phyloP scores from a whole-genome alignment of 768 basidiomycete species.

The Amanita fuliginea region DNA sequence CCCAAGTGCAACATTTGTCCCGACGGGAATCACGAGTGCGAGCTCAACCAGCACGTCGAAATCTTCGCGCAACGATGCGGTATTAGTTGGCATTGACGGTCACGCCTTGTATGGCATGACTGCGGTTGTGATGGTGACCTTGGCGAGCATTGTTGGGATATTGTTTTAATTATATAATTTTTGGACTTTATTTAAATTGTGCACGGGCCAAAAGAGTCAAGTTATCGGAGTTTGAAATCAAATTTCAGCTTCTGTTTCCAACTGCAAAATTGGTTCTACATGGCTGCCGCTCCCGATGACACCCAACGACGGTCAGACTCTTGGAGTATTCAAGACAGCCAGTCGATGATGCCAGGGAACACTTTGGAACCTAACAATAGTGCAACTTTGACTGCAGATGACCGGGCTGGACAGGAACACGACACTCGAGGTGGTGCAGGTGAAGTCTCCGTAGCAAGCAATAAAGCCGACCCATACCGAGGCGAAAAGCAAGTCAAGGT shows the following conservation, averaged over 20 bases:
- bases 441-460: constrained; percentile 27
- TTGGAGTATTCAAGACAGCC: constrained; percentile 43
- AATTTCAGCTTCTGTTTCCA: constrained; percentile 8
- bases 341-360: constrained; percentile 28
- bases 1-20: constrained; percentile 46
- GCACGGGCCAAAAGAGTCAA: constrained; percentile 3
- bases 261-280: constrained; percentile 12
- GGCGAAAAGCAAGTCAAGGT: constrained; percentile 82
- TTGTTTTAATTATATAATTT: not conserved
- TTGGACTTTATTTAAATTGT: not conserved
- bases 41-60: constrained; percentile 11
- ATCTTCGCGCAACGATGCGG: constrained; percentile 15
- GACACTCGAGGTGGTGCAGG: constrained; percentile 39
- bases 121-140: constrained; percentile 21
- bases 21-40: constrained; percentile 16
- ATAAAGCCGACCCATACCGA: constrained; percentile 32
- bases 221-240: constrained; percentile 12
- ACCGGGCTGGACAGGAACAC: constrained; percentile 33
- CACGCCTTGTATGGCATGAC: constrained; percentile 27
- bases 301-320: constrained; percentile 21
- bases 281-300: constrained; percentile 19
- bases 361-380: constrained; percentile 34
- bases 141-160: constrained; percentile 32
- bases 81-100: constrained; percentile 13
- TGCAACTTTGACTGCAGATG: constrained; percentile 36